phyloP scores from a whole-genome alignment of 805 yeast species.

The Candida maris region DNA sequence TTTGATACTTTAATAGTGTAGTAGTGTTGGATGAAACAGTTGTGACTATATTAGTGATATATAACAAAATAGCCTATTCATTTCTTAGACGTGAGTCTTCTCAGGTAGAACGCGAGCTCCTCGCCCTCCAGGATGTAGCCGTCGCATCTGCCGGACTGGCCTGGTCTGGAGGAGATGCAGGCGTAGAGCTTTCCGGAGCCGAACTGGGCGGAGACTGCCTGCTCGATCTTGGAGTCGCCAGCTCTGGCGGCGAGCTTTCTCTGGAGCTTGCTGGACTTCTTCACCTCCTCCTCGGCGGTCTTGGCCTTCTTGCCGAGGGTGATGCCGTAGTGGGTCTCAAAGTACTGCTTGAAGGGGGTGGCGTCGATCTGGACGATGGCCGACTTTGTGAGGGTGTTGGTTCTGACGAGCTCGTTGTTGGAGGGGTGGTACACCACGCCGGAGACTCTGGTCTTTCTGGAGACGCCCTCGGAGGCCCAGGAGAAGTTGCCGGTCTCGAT shows the following conservation, averaged over 20 bases:
- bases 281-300: constrained; percentile 56
- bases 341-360: constrained; percentile 99
- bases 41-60: constrained; percentile 20
- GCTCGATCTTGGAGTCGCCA: constrained; percentile 77
- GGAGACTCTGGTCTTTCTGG: constrained; percentile 98
- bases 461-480: constrained; percentile 98
- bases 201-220: constrained; percentile 93
- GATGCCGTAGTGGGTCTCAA: constrained; percentile 96
- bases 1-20: no score
- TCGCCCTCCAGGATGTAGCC: constrained; percentile 99
- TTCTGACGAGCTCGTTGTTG: constrained; percentile 99
- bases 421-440: constrained; percentile 99
- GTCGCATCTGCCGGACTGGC: constrained; percentile 99
- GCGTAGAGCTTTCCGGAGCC: constrained; percentile 99
- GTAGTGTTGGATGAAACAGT: no score
- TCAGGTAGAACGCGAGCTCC: constrained; percentile 99
- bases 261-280: constrained; percentile 75
- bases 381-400: constrained; percentile 98
- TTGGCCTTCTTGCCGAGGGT: constrained; percentile 82
- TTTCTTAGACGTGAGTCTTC: constrained; percentile 99
- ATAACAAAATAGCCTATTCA: constrained; percentile 41
- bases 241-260: constrained; percentile 95
- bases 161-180: constrained; percentile 98
- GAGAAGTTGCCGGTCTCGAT: constrained; percentile 99
- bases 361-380: constrained; percentile 99